Evolutionary conservation across 2,329 filamentous ascomycete genomes (phyloP).

Genomic region (Ceratocystis eucalypticola): DNA sequence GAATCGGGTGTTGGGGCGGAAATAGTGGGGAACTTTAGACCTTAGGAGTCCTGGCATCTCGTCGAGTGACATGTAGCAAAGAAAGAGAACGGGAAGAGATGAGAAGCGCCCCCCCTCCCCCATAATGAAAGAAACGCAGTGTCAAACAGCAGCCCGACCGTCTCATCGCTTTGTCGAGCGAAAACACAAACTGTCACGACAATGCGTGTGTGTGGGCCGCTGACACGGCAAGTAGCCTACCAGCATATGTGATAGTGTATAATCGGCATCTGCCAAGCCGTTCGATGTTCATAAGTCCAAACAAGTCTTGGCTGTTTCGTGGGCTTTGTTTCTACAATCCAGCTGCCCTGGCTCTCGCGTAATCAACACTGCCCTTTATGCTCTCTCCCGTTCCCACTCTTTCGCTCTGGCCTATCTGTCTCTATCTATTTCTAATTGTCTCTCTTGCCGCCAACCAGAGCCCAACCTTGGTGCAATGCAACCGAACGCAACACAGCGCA

Average conservation of each 20-base stretch:
- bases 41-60: background rate
- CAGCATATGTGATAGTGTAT: too few relatives aligned
- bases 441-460: background rate
- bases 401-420: background rate
- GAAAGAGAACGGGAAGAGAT: background rate
- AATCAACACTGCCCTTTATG: background rate
- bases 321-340: too few relatives aligned
- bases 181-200: background rate
- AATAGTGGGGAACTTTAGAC: background rate
- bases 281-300: background rate
- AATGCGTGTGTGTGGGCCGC: too few relatives aligned
- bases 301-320: background rate
- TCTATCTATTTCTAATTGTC: background rate
- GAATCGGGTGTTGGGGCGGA: constrained; percentile 5
- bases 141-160: background rate
- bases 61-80: background rate
- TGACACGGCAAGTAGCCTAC: too few relatives aligned
- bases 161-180: background rate
- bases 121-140: background rate
- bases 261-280: constrained; percentile 1
- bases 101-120: background rate
- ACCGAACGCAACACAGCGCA: too few relatives aligned
- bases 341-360: background rate
- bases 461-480: too few relatives aligned
- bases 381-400: background rate